phyloP scores from a whole-genome alignment of 164 flowering plant species.

The Magnolia officinalis region DNA sequence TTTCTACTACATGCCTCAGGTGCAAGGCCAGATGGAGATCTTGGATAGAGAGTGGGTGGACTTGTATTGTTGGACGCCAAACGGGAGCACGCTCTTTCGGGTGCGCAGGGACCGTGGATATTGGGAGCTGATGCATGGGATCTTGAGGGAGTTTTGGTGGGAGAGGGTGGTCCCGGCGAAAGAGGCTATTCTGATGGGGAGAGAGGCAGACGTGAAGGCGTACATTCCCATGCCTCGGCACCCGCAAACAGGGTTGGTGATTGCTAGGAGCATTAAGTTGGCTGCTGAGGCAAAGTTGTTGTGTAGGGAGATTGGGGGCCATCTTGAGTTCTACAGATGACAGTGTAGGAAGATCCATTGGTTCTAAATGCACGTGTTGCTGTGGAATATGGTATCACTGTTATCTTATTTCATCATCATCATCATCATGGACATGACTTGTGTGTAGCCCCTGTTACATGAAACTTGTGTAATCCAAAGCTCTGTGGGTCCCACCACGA shows the following conservation, averaged over 20 bases:
- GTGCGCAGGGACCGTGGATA: constrained; percentile 60
- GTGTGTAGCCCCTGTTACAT: too few relatives aligned
- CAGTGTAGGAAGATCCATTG: too few relatives aligned
- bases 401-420: too few relatives aligned
- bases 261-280: constrained; percentile 54
- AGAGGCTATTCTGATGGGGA: constrained; percentile 58
- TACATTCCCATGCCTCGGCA: constrained; percentile 67
- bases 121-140: constrained; percentile 72
- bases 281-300: constrained; percentile 62
- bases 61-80: constrained; percentile 91
- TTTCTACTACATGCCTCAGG: constrained; percentile 95
- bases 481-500: too few relatives aligned
- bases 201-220: constrained; percentile 39
- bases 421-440: too few relatives aligned
- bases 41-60: constrained; percentile 94
- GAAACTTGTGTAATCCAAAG: too few relatives aligned
- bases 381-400: too few relatives aligned
- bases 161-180: constrained; percentile 85
- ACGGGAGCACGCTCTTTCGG: constrained; percentile 82
- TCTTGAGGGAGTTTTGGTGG: constrained; percentile 95
- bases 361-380: too few relatives aligned
- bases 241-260: constrained; percentile 61
- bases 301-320: constrained; percentile 83
- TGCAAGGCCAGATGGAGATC: constrained; percentile 97
- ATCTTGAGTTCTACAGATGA: constrained; percentile 44